These are phyloP conservation scores for bread wheat (Triticum aestivum) DNA, from an alignment of 176 grass and related monocot species.

Conservation along the genomic window DNA sequence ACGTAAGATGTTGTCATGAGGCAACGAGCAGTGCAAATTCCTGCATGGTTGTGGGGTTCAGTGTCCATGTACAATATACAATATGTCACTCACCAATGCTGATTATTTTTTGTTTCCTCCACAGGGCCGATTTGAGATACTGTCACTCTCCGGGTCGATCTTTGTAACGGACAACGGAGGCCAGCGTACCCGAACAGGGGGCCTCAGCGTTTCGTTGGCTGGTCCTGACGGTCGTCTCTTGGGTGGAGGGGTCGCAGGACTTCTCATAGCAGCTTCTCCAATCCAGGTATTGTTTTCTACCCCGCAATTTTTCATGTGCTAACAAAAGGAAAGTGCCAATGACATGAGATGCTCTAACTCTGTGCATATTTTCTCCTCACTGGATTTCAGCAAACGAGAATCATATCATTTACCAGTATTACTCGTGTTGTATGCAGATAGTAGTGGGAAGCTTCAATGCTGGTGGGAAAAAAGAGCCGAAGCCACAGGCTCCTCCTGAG, in stretches of 20 bases:
- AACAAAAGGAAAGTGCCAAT: background rate
- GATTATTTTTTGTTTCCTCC: background rate
- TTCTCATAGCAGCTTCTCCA: conserved; percentile 88
- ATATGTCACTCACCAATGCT: background rate
- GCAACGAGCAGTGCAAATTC: background rate
- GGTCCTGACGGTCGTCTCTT: conserved; percentile 88
- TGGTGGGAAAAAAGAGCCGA: conserved; percentile 58
- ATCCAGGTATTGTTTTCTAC: conserved; percentile 60
- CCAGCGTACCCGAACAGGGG: conserved; percentile 84
- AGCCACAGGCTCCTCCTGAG: conserved; percentile 43
- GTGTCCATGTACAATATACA: background rate
- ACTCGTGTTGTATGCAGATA: conserved; percentile 42
- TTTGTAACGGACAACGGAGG: conserved; percentile 65
- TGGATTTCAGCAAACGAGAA: background rate
- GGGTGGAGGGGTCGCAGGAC: conserved; percentile 89
- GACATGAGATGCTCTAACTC: background rate
- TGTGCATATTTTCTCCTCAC: background rate
- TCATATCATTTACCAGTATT: background rate
- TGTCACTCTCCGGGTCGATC: conserved; percentile 89
- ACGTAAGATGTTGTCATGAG: background rate
- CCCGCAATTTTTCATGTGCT: background rate
- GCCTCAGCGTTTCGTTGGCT: conserved; percentile 86
- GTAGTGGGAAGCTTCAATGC: conserved; percentile 83
- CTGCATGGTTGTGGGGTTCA: background rate
- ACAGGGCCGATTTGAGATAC: conserved; percentile 93